These are phyloP conservation scores for Retiboletus flavoniger DNA, from an alignment of 1,284 basidiomycete species.

Conservation along the genomic window DNA sequence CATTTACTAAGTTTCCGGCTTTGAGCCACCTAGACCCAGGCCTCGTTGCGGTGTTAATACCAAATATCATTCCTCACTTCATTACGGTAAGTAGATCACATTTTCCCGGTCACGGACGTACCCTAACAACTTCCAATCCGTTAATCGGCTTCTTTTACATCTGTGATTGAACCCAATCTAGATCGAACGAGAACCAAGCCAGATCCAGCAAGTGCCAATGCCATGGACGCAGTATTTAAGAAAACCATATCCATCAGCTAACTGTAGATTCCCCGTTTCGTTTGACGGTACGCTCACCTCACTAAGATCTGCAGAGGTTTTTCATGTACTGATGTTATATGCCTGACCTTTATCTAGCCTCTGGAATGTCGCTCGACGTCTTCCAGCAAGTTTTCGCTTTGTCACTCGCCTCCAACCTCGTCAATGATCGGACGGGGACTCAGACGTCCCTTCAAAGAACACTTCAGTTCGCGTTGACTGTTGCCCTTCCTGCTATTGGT, in stretches of 20 bases:
- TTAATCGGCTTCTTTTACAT: neutral
- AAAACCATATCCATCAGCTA: neutral
- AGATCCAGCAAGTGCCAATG: neutral
- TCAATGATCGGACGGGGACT: neutral
- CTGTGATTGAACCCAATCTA: neutral
- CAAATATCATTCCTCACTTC: neutral
- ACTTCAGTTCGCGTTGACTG: neutral
- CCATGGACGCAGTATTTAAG: neutral
- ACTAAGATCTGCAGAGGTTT: no score
- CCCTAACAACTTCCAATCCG: neutral
- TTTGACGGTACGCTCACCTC: neutral
- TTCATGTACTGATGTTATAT: neutral
- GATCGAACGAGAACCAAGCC: neutral
- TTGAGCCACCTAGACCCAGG: neutral
- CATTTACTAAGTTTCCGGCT: no score
- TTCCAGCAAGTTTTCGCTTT: conserved; percentile 23
- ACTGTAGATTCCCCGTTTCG: neutral
- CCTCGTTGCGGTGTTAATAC: neutral
- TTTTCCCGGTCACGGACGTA: neutral
- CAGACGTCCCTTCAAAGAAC: conserved; percentile 1
- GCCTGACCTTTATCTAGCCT: neutral
- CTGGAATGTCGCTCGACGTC: conserved; percentile 19
- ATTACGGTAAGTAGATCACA: neutral
- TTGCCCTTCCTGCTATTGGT: neutral
- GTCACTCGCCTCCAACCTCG: conserved; percentile 3